These are phyloP conservation scores for Sphaerulina musiva DNA, from an alignment of 2,329 filamentous ascomycete species.

Conservation along the genomic window DNA sequence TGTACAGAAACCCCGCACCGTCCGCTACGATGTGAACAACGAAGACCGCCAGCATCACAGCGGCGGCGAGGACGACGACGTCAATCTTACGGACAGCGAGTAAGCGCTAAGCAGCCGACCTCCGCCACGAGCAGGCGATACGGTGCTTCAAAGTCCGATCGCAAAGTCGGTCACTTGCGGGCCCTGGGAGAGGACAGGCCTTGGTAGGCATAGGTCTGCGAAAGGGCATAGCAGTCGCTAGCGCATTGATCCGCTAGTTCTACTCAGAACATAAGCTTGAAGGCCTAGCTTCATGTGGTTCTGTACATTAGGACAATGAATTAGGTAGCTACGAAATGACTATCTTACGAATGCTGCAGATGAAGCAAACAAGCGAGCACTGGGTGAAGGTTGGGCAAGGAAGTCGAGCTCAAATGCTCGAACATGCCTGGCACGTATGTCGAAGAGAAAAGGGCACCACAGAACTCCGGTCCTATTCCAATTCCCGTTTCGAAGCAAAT, in stretches of 20 bases:
- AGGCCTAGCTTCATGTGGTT: background rate
- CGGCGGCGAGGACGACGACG: constrained; percentile 4
- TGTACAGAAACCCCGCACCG: too few relatives aligned
- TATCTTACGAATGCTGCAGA: background rate
- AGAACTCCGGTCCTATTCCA: background rate
- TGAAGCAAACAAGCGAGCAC: background rate
- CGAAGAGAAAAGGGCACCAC: background rate
- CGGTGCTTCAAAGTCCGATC: background rate
- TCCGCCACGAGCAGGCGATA: background rate
- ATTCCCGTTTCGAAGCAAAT: background rate
- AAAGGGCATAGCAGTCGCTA: background rate
- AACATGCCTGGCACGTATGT: constrained; percentile 5
- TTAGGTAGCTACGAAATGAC: background rate
- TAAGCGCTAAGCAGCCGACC: background rate
- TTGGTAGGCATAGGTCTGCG: background rate
- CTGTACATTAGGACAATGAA: constrained; percentile 3
- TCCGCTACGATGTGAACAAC: background rate
- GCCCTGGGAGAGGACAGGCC: background rate
- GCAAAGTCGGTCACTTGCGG: background rate
- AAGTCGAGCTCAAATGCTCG: constrained; percentile 1
- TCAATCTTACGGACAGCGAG: constrained; percentile 8
- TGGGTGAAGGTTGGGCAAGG: constrained; percentile 1
- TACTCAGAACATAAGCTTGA: too few relatives aligned
- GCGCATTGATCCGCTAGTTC: background rate
- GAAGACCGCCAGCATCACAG: background rate